Percentiles rank a stretch among this genome's conserved stretches.
Evolutionary conservation across 805 yeast species (phyloP).

Genomic region (Sugiyamaella valdiviana): DNA sequence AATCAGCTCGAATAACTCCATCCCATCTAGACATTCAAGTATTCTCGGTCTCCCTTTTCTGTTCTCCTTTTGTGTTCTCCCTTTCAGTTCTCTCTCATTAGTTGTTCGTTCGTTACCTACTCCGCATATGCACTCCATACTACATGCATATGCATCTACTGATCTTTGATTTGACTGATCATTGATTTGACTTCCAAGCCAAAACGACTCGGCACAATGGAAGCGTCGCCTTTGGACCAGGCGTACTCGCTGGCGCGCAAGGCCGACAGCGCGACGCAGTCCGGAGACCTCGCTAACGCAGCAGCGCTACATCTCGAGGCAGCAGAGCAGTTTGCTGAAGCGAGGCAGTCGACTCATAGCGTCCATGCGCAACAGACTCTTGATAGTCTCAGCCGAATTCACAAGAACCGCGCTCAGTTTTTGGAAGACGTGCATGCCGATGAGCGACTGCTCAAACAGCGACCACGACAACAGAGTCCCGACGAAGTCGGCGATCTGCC

Average conservation of each 20-base stretch:
- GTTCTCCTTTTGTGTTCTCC: neutral
- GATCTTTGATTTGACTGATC: neutral
- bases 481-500: neutral
- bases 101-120: neutral
- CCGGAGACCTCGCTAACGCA: constrained; percentile 40
- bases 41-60: too few species aligned
- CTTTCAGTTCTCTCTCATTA: neutral
- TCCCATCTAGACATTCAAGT: too few species aligned
- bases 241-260: constrained; percentile 46
- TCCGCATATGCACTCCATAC: neutral
- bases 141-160: neutral
- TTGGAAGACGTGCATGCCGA: constrained; percentile 17
- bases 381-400: constrained; percentile 28
- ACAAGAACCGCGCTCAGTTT: constrained; percentile 30
- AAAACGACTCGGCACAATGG: constrained; percentile 8
- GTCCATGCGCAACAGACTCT: constrained; percentile 29
- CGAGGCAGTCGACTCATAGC: constrained; percentile 22
- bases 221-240: constrained; percentile 28
- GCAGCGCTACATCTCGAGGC: constrained; percentile 37
- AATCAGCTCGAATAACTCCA: too few species aligned
- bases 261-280: constrained; percentile 45
- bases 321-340: constrained; percentile 30
- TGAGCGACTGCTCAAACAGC: neutral
- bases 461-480: neutral
- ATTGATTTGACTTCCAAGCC: neutral